Conservation (phyloP, 495 filamentous ascomycete species). For the Lichenothelia convexa region DNA sequence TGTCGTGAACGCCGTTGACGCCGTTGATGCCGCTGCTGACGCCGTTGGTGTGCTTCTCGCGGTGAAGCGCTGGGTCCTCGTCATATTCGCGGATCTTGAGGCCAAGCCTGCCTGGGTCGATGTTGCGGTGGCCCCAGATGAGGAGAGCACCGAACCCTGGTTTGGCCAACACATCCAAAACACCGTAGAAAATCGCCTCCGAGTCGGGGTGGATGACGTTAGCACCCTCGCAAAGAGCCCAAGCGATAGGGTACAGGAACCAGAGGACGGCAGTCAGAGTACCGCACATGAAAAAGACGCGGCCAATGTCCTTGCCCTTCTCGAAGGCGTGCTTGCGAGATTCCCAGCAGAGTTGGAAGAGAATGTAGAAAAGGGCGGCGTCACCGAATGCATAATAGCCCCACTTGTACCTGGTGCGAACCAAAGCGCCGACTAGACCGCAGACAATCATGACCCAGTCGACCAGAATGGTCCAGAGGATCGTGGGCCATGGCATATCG, state of each 20-base stretch:
- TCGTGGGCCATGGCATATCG: slow-evolving; percentile 44
- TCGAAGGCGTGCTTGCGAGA: slow-evolving; percentile 33
- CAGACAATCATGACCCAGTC: slow-evolving; percentile 44
- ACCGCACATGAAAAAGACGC: slow-evolving; percentile 34
- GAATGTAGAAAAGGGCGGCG: slow-evolving; percentile 38
- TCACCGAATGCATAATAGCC: slow-evolving; percentile 46
- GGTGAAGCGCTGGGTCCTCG: slow-evolving; percentile 13
- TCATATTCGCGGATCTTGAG: slow-evolving; percentile 27
- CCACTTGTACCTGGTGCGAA: slow-evolving; percentile 40
- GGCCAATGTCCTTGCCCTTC: slow-evolving; percentile 30
- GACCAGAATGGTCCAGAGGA: slow-evolving; percentile 42
- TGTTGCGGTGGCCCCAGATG: slow-evolving; percentile 33
- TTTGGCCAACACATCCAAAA: slow-evolving; percentile 43
- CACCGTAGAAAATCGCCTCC: slow-evolving; percentile 51
- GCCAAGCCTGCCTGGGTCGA: slow-evolving; percentile 32
- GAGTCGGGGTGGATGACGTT: slow-evolving; percentile 46
- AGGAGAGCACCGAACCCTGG: slow-evolving; percentile 36
- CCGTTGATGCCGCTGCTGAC: too few relatives aligned
- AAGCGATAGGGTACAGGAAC: slow-evolving; percentile 53
- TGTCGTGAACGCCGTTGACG: too few relatives aligned
- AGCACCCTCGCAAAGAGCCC: slow-evolving; percentile 48
- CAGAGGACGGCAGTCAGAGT: slow-evolving; percentile 34
- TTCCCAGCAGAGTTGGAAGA: slow-evolving; percentile 32
- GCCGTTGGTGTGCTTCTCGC: slow-evolving; percentile 1
- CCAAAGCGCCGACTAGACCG: slow-evolving; percentile 43